These are phyloP conservation scores for Blastobotrys aristatus DNA, from an alignment of 1,139 yeast genomes.

Conservation along the genomic window DNA sequence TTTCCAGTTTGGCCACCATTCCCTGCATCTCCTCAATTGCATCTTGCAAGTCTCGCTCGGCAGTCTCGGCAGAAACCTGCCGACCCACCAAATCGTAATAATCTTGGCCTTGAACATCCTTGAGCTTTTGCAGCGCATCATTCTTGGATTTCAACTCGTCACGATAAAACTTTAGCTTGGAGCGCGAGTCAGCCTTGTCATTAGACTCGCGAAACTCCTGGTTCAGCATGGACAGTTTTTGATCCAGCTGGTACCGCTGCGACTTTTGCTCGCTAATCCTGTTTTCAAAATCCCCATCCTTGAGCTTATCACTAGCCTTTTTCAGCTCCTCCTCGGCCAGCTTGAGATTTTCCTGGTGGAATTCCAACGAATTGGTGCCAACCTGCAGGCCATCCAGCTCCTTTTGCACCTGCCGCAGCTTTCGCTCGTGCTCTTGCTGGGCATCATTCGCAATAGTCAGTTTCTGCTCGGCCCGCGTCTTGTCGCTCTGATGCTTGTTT, in stretches of 20 bases:
- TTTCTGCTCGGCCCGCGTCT: slow-evolving; percentile 43
- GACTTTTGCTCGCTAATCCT: slow-evolving; percentile 42
- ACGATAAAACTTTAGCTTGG: slow-evolving; percentile 44
- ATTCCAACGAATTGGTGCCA: slow-evolving; percentile 41
- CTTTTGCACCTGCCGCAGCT: slow-evolving; percentile 36
- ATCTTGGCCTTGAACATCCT: background rate
- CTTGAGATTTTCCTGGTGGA: slow-evolving; percentile 37
- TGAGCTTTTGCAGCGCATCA: slow-evolving; percentile 24
- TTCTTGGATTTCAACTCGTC: slow-evolving; percentile 36
- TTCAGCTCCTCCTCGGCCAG: slow-evolving; percentile 32
- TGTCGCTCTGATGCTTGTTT: slow-evolving; percentile 35
- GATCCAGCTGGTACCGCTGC: slow-evolving; percentile 44
- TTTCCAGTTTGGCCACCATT: background rate
- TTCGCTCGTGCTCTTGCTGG: slow-evolving; percentile 30
- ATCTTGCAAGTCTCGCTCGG: slow-evolving; percentile 17
- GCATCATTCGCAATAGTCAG: slow-evolving; percentile 38
- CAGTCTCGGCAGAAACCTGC: slow-evolving; percentile 3
- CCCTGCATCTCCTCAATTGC: slow-evolving; percentile 13
- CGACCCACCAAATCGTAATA: slow-evolving; percentile 8
- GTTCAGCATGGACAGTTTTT: slow-evolving; percentile 50
- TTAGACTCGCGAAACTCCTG: slow-evolving; percentile 48
- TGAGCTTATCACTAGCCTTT: slow-evolving; percentile 14
- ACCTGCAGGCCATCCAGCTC: slow-evolving; percentile 38
- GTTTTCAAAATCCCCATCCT: slow-evolving; percentile 33
- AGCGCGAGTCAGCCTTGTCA: slow-evolving; percentile 54